phyloP scores from a whole-genome alignment of 345 rosid genomes.

The Alliaria petiolata region DNA sequence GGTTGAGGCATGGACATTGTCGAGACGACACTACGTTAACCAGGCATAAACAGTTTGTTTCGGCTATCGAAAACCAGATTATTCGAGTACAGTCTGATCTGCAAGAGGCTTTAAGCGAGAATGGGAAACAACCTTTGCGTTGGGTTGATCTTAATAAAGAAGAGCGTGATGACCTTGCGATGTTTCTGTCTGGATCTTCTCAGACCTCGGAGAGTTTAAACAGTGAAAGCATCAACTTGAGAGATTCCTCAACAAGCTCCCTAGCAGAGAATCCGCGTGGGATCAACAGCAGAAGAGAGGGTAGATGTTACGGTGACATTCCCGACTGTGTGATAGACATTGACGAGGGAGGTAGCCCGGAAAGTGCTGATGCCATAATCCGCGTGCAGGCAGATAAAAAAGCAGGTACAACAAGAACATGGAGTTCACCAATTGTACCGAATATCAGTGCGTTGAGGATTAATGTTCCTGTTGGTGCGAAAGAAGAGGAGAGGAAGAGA shows the following conservation, averaged over 20 bases:
- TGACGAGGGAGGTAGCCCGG: conserved; percentile 30
- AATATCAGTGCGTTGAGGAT: conserved; percentile 55
- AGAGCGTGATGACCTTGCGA: conserved; percentile 79
- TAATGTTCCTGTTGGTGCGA: conserved; percentile 32
- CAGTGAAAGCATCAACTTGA: conserved; percentile 32
- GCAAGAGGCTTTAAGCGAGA: conserved; percentile 45
- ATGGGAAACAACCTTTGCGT: conserved; percentile 64
- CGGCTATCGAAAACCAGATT: conserved; percentile 70
- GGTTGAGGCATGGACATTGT: conserved; percentile 53
- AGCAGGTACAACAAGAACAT: conserved; percentile 43
- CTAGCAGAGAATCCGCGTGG: conserved; percentile 23
- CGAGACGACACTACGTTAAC: conserved; percentile 43
- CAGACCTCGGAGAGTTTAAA: conserved; percentile 29
- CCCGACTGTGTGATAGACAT: conserved; percentile 27
- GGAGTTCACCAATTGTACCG: conserved; percentile 56
- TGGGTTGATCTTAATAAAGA: conserved; percentile 75
- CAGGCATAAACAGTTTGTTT: conserved; percentile 68
- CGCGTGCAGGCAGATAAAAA: conserved; percentile 33
- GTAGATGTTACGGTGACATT: conserved; percentile 27
- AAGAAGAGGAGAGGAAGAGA: conserved; percentile 34
- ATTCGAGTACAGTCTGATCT: conserved; percentile 53
- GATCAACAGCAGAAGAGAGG: conserved; percentile 27
- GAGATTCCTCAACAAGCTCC: conserved; percentile 28
- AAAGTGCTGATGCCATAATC: conserved; percentile 30
- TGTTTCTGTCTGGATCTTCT: conserved; percentile 67